Evolutionary conservation across 2,329 filamentous ascomycete genomes (phyloP).

Genomic region (Phialophora expanda): DNA sequence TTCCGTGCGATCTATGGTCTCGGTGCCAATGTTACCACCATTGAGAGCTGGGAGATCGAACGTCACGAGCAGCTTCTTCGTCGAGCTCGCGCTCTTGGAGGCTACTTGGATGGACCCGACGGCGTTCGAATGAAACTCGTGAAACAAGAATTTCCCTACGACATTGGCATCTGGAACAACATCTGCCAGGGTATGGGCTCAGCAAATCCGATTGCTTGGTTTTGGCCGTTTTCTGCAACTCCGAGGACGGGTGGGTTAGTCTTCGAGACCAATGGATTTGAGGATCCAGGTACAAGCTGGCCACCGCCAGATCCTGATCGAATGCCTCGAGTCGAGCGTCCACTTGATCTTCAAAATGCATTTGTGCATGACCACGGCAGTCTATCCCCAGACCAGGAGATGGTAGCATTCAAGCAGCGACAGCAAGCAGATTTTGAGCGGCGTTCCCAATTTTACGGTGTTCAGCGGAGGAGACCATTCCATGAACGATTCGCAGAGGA

Average conservation of each 20-base stretch:
- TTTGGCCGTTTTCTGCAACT: conserved; percentile 64
- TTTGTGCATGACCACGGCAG: conserved; percentile 40
- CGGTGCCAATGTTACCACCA: conserved; percentile 65
- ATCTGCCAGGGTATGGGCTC: conserved; percentile 63
- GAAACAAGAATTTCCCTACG: conserved; percentile 69
- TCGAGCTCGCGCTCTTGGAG: conserved; percentile 58
- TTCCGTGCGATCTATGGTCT: conserved; percentile 62
- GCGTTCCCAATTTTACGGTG: conserved; percentile 45
- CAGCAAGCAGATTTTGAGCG: conserved; percentile 59
- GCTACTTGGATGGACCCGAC: conserved; percentile 63
- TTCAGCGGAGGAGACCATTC: conserved; percentile 50
- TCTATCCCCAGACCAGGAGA: conserved; percentile 49
- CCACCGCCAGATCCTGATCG: conserved; percentile 58
- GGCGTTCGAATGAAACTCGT: conserved; percentile 60
- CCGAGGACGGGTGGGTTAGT: conserved; percentile 55
- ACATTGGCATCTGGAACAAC: conserved; percentile 67
- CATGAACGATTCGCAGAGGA: conserved; percentile 46
- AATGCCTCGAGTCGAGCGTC: conserved; percentile 48
- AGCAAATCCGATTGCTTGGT: conserved; percentile 57
- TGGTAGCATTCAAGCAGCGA: conserved; percentile 60
- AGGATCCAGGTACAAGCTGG: conserved; percentile 54
- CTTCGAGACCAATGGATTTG: conserved; percentile 66
- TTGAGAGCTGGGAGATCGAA: conserved; percentile 67
- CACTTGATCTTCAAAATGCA: conserved; percentile 30
- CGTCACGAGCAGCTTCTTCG: conserved; percentile 54